Base-by-base conservation (phyloP, 352 stramenopile species). In the Phytophthora crassamura region DNA sequence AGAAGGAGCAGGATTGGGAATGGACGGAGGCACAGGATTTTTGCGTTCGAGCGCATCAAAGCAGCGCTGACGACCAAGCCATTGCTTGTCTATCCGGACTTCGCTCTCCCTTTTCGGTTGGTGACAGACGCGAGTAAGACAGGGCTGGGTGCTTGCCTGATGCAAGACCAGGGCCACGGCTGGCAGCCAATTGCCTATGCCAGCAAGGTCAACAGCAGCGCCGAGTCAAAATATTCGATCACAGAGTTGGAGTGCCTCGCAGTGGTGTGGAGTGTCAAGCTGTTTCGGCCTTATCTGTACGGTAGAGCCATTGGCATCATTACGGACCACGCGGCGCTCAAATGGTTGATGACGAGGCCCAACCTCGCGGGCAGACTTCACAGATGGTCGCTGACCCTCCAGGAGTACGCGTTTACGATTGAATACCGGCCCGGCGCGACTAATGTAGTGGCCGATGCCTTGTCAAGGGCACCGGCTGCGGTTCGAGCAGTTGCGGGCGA, bases 21-120 rank as follows among this genome's bases (percentile, higher is more conserved):
- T 78, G 70, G 70, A 32, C 36, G 5, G 38, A 63, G 0, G 54
- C 56, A 15, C 55, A 74, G 12, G 39, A 45, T 12, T 45, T n/a
- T 3, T 25, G 22, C 22, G 22, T 25, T 25, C 22, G 22, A 25
- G 22, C 22, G 2, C 3, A 25, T 25, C 3, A 45, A 45, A 14
- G 5, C n/a, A 12, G 22, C 22, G 4, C 7, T 47, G 41, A 32
- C 16, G 8, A 11, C n/a, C 4, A 47, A 47, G 9, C 20, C 41
- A 1, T 11, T 47, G 7, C 5, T 32, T 9, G 8, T 47, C 9
- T 47, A 47, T 16, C 41, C 41, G 41, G 15, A 47, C 18, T 47
- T 47, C 18, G 18, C 14, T 14, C 16, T 33, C 0, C 41, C 41
- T 7, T 47, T 47, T n/a, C n/a, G 41, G 8, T n/a, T 47, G 9